A percentile compares a stretch with the other conserved stretches of the same genome.
Evolutionary conservation across 345 rosid genomes (phyloP).

Genomic region (Citrus reticulata): DNA sequence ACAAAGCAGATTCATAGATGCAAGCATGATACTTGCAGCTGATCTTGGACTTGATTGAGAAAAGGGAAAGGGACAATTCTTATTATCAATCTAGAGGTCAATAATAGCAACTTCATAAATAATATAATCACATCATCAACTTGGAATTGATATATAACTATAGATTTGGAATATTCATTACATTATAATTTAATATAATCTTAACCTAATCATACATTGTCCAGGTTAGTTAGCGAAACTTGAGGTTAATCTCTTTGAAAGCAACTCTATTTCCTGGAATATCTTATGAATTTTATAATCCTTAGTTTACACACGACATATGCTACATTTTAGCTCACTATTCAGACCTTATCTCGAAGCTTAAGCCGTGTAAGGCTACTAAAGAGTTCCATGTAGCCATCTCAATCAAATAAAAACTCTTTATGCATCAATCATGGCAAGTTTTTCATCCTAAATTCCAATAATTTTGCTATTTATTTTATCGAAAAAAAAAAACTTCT

Average conservation of each 20-base stretch:
- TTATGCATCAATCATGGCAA: background rate
- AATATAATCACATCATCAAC: background rate
- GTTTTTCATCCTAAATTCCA: conserved; percentile 7
- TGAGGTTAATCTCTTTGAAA: conserved; percentile 16
- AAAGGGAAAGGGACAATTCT: background rate
- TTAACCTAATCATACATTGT: background rate
- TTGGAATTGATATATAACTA: background rate
- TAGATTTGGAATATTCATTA: background rate
- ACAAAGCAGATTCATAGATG: background rate
- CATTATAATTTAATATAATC: conserved; percentile 1
- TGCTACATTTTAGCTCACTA: conserved; percentile 13
- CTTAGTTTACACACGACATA: background rate
- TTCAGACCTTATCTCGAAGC: conserved; percentile 16
- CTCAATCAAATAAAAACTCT: conserved; percentile 4
- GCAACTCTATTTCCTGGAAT: conserved; percentile 3
- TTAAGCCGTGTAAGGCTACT: background rate
- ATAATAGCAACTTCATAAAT: background rate
- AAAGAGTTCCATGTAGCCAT: conserved; percentile 1
- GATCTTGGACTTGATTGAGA: background rate
- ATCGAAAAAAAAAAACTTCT: background rate
- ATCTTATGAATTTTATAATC: background rate
- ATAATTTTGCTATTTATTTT: background rate
- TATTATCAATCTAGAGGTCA: conserved; percentile 13
- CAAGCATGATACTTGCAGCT: background rate
- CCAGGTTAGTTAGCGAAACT: background rate